phyloP scores from a whole-genome alignment of 1,139 yeast genomes.

The Candida albicans region DNA sequence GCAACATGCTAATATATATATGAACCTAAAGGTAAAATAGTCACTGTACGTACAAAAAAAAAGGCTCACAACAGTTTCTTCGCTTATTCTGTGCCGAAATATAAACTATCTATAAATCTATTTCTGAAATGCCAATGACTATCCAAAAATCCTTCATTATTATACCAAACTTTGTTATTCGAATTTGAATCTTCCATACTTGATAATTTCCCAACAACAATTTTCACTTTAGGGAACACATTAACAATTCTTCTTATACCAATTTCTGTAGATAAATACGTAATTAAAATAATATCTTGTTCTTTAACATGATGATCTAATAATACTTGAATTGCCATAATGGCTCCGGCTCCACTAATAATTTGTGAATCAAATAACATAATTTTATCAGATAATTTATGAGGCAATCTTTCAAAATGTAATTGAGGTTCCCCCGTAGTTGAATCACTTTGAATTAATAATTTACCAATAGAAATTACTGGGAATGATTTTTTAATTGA shows the following conservation, averaged over 20 bases:
- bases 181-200: constrained; percentile 24
- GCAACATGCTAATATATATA: too few species aligned
- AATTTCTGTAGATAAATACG: constrained; percentile 75
- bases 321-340: constrained; percentile 90
- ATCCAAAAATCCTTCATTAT: constrained; percentile 40
- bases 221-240: constrained; percentile 68
- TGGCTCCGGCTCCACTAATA: constrained; percentile 89
- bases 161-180: constrained; percentile 22
- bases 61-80: not conserved
- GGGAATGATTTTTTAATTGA: constrained; percentile 77
- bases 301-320: constrained; percentile 75
- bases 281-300: constrained; percentile 64
- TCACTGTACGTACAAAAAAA: too few species aligned
- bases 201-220: constrained; percentile 72
- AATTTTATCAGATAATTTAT: constrained; percentile 36
- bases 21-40: too few species aligned
- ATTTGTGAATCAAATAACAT: constrained; percentile 83
- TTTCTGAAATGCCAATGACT: constrained; percentile 62
- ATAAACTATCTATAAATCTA: constrained; percentile 73
- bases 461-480: constrained; percentile 74
- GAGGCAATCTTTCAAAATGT: constrained; percentile 66
- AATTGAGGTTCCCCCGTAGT: constrained; percentile 91
- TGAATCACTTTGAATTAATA: constrained; percentile 84
- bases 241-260: constrained; percentile 74
- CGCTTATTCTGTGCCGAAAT: constrained; percentile 66